Base-by-base conservation (phyloP, 768 basidiomycete genomes). In the Kwoniella bestiolae region DNA sequence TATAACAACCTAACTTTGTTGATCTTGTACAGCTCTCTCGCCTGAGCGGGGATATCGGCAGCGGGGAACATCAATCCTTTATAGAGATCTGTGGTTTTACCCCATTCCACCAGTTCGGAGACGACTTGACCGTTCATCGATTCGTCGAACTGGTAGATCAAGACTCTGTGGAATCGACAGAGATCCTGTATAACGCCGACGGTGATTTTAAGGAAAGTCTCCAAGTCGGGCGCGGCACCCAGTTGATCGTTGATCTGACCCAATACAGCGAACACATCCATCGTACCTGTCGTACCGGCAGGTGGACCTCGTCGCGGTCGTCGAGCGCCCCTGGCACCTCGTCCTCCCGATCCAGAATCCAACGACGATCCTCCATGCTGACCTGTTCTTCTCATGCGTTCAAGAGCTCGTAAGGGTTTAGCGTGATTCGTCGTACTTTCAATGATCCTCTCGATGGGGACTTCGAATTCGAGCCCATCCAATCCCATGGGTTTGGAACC, bases 61-160 rank as follows among this genome's bases (percentile, higher is more conserved):
- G 75, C 75, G 25, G 78, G 80, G 69, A 81, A 81, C 76, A 76
- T 75, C 51, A 75, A 53, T 12, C 74, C 72, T 35, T 84, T 86
- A 78, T 86, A 92, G 41, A 92, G 79, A 79, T 91, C 89, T 62
- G 86, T 86, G 18, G 89, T 88, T 74, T 86, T 84, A 57, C 83
- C 85, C 89, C 89, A 90, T 76, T 93, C 91, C 21, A 91, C 86
- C 31, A 92, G 82, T 77, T 93, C 91, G 0, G 90, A 87, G 3
- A 91, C 88, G 45, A 90, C 83, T 78, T 89, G 85, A 21, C 90
- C 90, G 73, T 91, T 90, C 87, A 87, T 90, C n/a, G 77, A 61
- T 72, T 90, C 88, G 79, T 91, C 89, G 71, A 91, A 91, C 80
- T 91, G 90, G 75, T 92, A 93, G 8, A 91, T 84, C 79, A 93